Evolutionary conservation across 2,329 filamentous ascomycete genomes (phyloP), one percentile per base, ranked within the genome.

Genomic region (Colletotrichum sp.): DNA sequence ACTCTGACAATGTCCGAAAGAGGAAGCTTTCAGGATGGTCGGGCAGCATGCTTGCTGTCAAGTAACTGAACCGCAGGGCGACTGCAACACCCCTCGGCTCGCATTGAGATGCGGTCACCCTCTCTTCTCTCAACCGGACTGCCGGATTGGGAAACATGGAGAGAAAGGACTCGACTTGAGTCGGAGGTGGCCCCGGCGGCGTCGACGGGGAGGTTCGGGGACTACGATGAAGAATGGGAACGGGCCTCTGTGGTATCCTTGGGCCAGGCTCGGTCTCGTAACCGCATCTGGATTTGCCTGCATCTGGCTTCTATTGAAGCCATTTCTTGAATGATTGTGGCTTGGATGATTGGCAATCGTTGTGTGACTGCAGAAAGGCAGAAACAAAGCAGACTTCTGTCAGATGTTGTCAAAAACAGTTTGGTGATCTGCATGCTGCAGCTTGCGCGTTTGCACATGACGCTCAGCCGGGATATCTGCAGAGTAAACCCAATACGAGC

Each of bases 161-260:
- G 56, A 18, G 64, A 65, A 43, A 66, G 26, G 18, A 24, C 34
- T 43, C 70, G 58, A 32, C 73, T 52, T 30, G 34, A 26, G 30
- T 32, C 70, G 73, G 73, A n/a, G 43, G 56, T 73, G 64, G 64
- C 52, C 32, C 73, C 73, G 73, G 73, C 64, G 69, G n/a, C 21
- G 30, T 75, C 38, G 24, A 71, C 43, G 52, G 73, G 69, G 32
- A 60, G n/a, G 24, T 8, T 16, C 24, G 66, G 66, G 38, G 21
- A 48, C 24, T 32, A 61, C 30, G 36, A 60, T 36, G 34, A 52
- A 38, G 34, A 61, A 61, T 30, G 60, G 36, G 70, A 67, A 75
- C 70, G 69, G 64, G 43, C 70, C 70, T 38, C 48, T 21, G 28
- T 18, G 8, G 61, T 24, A 36, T 28, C 18, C 52, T 30, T 60